Conservation (phyloP, 805 yeast genomes). For the Spathaspora boniae region DNA sequence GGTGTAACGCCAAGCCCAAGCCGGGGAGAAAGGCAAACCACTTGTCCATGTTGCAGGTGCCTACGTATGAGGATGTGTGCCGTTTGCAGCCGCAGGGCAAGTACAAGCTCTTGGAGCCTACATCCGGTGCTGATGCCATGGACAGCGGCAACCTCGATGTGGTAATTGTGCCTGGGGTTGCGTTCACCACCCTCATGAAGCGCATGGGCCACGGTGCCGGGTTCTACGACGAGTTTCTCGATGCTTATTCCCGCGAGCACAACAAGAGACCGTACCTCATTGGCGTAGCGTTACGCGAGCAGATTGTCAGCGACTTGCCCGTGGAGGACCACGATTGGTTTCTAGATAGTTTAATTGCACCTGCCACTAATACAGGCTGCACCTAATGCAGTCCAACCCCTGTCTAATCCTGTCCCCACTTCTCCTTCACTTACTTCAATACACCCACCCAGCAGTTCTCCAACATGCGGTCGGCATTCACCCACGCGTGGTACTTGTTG, state of each 20-base stretch:
- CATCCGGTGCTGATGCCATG: slow-evolving; percentile 25
- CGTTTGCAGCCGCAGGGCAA: slow-evolving; percentile 62
- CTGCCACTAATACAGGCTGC: slow-evolving; percentile 1
- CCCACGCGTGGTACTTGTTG: slow-evolving; percentile 69
- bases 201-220: slow-evolving; percentile 94
- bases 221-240: slow-evolving; percentile 68
- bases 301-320: slow-evolving; percentile 52
- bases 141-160: slow-evolving; percentile 51
- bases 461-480: slow-evolving; percentile 77
- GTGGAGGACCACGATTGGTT: slow-evolving; percentile 60
- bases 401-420: not conserved
- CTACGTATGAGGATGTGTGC: slow-evolving; percentile 37
- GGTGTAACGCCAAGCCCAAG: slow-evolving; percentile 33
- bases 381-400: not conserved
- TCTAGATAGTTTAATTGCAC: slow-evolving; percentile 52
- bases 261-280: slow-evolving; percentile 41
- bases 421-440: slow-evolving; percentile 12
- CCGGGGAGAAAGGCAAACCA: slow-evolving; percentile 34
- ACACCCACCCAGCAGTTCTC: slow-evolving; percentile 77
- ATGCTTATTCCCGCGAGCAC: slow-evolving; percentile 16
- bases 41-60: slow-evolving; percentile 56
- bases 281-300: slow-evolving; percentile 67
- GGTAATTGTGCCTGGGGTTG: slow-evolving; percentile 82
- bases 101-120: slow-evolving; percentile 68
- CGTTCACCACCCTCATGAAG: slow-evolving; percentile 50